phyloP scores from a whole-genome alignment of 805 yeast species.

The Suhomyces faveliae region DNA sequence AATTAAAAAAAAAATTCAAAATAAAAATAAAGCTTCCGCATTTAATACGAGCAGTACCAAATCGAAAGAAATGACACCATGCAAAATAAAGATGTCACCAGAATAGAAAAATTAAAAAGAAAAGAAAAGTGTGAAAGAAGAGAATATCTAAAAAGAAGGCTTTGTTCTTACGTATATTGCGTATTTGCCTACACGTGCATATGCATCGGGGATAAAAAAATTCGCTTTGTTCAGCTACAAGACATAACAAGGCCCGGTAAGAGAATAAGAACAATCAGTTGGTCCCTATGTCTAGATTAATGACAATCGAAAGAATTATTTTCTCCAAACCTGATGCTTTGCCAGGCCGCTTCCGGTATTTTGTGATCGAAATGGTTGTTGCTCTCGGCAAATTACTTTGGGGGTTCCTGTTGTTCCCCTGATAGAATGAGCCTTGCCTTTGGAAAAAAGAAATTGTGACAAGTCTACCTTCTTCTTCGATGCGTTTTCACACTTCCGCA shows the following conservation, averaged over 20 bases:
- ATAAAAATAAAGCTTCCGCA: not conserved
- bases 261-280: not conserved
- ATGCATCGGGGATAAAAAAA: conserved; percentile 1
- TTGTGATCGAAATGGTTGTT: too few species aligned
- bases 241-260: not conserved
- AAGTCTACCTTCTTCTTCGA: conserved; percentile 5
- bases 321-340: too few species aligned
- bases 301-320: not conserved
- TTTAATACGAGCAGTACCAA: not conserved
- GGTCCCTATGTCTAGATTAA: not conserved
- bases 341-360: too few species aligned
- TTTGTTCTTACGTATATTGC: not conserved
- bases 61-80: not conserved
- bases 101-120: not conserved
- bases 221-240: not conserved
- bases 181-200: not conserved
- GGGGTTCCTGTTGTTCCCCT: not conserved
- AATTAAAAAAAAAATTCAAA: not conserved
- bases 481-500: conserved; percentile 1
- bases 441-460: not conserved
- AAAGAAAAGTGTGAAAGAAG: not conserved
- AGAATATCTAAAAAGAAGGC: not conserved
- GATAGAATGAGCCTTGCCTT: not conserved
- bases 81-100: not conserved
- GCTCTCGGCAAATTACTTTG: too few species aligned